These are phyloP conservation scores for Alternaria ventricosa DNA, from an alignment of 2,329 filamentous ascomycete species.

Conservation along the genomic window DNA sequence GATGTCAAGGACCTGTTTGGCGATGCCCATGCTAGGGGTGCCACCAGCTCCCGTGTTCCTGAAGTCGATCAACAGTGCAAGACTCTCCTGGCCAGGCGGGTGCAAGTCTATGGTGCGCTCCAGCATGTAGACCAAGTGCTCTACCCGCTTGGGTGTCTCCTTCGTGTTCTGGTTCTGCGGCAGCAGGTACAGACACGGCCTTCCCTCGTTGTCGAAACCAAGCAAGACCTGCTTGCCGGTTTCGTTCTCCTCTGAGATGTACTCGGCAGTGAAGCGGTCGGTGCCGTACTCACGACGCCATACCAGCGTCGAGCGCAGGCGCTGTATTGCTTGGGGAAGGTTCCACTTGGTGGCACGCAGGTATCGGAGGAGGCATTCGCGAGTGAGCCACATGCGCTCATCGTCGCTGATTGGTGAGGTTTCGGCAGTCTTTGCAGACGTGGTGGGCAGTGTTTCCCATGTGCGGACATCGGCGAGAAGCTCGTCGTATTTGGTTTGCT, in stretches of 20 bases:
- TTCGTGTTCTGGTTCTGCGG: conserved; percentile 94
- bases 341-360: conserved; percentile 91
- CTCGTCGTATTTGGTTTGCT: conserved; percentile 80
- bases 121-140: conserved; percentile 95
- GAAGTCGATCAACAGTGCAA: conserved; percentile 91
- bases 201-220: conserved; percentile 82
- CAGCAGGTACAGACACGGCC: conserved; percentile 91
- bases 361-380: conserved; percentile 90
- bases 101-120: conserved; percentile 89
- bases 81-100: conserved; percentile 82
- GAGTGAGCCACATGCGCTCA: conserved; percentile 89
- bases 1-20: conserved; percentile 84
- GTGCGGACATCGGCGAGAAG: conserved; percentile 73
- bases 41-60: conserved; percentile 76
- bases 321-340: conserved; percentile 74
- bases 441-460: conserved; percentile 74
- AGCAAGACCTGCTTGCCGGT: conserved; percentile 93
- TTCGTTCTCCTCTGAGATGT: conserved; percentile 92
- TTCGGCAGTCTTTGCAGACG: conserved; percentile 63
- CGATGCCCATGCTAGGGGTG: conserved; percentile 78
- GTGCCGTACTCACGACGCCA: conserved; percentile 94
- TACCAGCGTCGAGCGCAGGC: conserved; percentile 78
- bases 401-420: conserved; percentile 73
- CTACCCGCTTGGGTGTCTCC: conserved; percentile 80
- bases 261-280: conserved; percentile 75